Base-by-base conservation (phyloP, 768 basidiomycete genomes). In the Xanthoconium purpureum region DNA sequence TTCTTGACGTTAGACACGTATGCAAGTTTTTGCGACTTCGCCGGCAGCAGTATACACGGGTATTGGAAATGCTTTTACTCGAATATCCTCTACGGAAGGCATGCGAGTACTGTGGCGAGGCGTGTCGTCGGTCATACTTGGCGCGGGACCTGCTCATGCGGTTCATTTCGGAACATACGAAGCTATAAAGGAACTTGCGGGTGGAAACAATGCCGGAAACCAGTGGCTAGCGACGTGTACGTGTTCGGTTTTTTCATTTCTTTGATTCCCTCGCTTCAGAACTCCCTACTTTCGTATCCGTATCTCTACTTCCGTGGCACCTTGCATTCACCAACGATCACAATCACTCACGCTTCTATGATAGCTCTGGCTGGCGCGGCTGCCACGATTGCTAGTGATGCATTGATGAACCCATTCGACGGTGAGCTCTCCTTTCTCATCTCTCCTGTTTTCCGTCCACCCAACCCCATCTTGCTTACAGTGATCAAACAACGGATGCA, bases 401-500 rank as follows among this genome's bases (percentile, higher is more conserved):
- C 97, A 3, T 77, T 98, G 52, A 99, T 99, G 97, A 99, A 98
- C 72, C 97, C 97, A 3, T 99, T 99, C 68, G 97, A 99, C 75
- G 96, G 96, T 97, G 71, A 69, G 85, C 72, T 13, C 50, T 11
- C 24, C 29, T 54, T 40, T 45, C 24, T 48, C 40, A 12, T 37
- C 44, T 44, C 33, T 40, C 55, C 52, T 47, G 45, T 40, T 37
- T 49, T 38, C 39, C 35, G 46, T 54, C 49, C 47, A 55, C 59
- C 58, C 52, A 58, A 59, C 51, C 42, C 51, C 61, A 54, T 28
- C 30, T 55, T 63, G n/a, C 61, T 57, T 62, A 49, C 71, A 98
- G 96, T 99, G 65, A 92, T 99, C 78, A 99, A 99, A 75, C 97
- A 99, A 78, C 86, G 97, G 50, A 98, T 99, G 97, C 97, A 99